Evolutionary conservation across 345 rosid genomes (phyloP).

Genomic region (Rhodamnia rubescens): DNA sequence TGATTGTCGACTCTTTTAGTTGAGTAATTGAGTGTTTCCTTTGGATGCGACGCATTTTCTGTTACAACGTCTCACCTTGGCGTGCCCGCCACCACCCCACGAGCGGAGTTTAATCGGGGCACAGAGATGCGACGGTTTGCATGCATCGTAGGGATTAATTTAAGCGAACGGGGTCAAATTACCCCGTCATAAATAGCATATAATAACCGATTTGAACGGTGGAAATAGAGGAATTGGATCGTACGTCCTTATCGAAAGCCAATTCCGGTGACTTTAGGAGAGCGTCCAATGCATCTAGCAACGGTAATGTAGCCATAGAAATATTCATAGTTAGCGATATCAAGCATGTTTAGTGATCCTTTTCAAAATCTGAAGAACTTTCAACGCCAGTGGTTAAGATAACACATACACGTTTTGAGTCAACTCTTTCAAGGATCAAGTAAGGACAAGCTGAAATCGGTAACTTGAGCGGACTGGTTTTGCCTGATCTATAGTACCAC

Average conservation of each 20-base stretch:
- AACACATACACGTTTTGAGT: background rate
- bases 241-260: background rate
- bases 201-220: background rate
- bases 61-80: too few relatives aligned
- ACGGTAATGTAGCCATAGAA: background rate
- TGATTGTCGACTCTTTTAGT: background rate
- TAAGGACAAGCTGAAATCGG: background rate
- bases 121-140: background rate
- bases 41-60: too few relatives aligned
- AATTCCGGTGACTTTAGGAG: background rate
- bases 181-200: background rate
- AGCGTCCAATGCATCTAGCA: background rate
- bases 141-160: background rate
- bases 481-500: background rate
- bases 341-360: background rate
- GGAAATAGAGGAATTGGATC: background rate
- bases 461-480: background rate
- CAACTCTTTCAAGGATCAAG: background rate
- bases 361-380: background rate
- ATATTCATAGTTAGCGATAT: background rate
- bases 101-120: fast-evolving
- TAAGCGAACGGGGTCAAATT: background rate
- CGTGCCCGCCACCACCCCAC: background rate
- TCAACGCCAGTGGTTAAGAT: background rate
- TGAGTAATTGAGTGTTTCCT: too few relatives aligned